Percentiles rank a stretch among this genome's conserved stretches.
phyloP scores from a whole-genome alignment of 2,329 filamentous ascomycete genomes.

The Elsinoe necatrix region DNA sequence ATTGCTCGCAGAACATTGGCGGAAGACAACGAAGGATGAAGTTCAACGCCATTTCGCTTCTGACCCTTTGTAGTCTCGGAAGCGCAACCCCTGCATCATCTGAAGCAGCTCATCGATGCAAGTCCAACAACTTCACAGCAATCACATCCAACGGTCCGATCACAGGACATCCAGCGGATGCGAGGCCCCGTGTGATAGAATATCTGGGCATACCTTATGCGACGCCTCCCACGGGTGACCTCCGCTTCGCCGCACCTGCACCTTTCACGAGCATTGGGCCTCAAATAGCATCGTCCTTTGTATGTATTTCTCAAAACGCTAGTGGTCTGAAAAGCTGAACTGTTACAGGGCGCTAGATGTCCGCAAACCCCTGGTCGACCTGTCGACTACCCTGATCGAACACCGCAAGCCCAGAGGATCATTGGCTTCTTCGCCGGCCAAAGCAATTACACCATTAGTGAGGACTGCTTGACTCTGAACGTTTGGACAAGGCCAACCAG shows the following conservation, averaged over 20 bases:
- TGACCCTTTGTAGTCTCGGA: neutral
- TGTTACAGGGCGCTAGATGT: constrained; percentile 1
- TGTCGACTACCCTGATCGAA: constrained; percentile 4
- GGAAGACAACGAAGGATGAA: neutral
- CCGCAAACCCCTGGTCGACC: constrained; percentile 10
- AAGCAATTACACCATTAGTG: constrained; percentile 18
- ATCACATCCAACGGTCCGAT: constrained; percentile 28
- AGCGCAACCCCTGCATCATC: neutral
- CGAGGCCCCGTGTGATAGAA: constrained; percentile 21
- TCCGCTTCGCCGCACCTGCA: constrained; percentile 27
- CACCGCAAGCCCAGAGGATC: constrained; percentile 4
- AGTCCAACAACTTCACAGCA: constrained; percentile 15
- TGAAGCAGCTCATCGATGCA: neutral
- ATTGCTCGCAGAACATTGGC: neutral
- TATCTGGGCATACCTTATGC: constrained; percentile 30
- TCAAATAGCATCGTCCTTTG: constrained; percentile 18
- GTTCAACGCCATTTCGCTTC: neutral
- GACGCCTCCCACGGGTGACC: constrained; percentile 25
- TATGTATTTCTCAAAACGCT: neutral
- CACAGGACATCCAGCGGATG: constrained; percentile 26
- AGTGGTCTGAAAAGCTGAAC: too few relatives aligned
- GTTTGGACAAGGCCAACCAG: constrained; percentile 36
- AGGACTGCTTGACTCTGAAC: constrained; percentile 41
- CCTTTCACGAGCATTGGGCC: constrained; percentile 25
- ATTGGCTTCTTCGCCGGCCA: constrained; percentile 18